phyloP scores from a whole-genome alignment of 805 yeast species.

The Pichia pseudocactophila region DNA sequence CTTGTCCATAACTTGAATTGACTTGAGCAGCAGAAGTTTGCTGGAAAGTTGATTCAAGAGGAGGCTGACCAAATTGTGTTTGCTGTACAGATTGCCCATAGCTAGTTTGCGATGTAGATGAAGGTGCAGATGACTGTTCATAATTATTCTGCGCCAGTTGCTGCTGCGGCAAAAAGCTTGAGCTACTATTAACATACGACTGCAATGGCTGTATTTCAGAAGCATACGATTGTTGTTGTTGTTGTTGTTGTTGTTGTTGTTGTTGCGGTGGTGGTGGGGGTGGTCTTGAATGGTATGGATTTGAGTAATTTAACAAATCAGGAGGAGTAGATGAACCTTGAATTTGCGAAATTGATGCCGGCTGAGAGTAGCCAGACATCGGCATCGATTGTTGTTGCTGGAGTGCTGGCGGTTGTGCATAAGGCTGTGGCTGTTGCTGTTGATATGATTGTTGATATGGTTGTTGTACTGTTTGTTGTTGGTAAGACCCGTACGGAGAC shows the following conservation, averaged over 20 bases:
- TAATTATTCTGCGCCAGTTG: too few species aligned
- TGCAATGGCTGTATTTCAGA: neutral
- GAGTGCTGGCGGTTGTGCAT: constrained; percentile 16
- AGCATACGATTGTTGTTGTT: neutral
- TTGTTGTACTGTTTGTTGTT: constrained; percentile 5
- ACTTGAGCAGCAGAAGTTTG: too few species aligned
- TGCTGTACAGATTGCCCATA: too few species aligned
- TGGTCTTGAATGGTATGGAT: constrained; percentile 4
- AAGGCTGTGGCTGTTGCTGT: constrained; percentile 6
- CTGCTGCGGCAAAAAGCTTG: too few species aligned
- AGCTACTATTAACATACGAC: too few species aligned
- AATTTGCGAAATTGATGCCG: neutral
- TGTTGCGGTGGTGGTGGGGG: neutral
- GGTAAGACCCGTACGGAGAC: too few species aligned
- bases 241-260: neutral
- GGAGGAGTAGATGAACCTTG: constrained; percentile 2
- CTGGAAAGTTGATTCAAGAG: too few species aligned
- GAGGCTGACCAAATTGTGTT: too few species aligned
- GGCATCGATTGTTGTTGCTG: constrained; percentile 10
- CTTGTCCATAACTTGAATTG: too few species aligned
- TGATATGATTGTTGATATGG: constrained; percentile 11
- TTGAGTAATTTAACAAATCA: constrained; percentile 1
- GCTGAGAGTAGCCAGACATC: constrained; percentile 6
- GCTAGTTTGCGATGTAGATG: too few species aligned
- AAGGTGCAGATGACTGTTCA: too few species aligned